phyloP scores from a whole-genome alignment of 352 stramenopile species.

The Phytopythium chamaehyphon region DNA sequence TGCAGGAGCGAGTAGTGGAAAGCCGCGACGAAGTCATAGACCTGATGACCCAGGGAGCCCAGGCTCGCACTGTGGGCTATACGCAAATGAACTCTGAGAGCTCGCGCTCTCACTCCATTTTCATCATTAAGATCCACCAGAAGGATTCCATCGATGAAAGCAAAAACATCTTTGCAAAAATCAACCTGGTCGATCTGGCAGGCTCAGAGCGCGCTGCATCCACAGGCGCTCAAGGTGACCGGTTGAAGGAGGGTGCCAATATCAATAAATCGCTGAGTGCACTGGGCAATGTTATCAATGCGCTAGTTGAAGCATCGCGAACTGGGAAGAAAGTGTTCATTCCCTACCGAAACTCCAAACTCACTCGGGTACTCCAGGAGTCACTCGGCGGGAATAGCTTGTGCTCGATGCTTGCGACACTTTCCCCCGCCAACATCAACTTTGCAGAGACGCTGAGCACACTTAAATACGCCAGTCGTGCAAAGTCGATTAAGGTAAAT shows the following conservation, averaged over 20 bases:
- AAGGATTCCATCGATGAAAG: conserved; percentile 82
- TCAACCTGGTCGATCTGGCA: conserved; percentile 94
- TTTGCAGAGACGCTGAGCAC: conserved; percentile 94
- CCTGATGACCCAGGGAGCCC: conserved; percentile 66
- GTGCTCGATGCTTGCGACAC: conserved; percentile 95
- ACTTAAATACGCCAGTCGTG: conserved; percentile 93
- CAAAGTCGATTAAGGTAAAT: conserved; percentile 94
- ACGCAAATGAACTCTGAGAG: conserved; percentile 94
- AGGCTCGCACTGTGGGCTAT: conserved; percentile 67
- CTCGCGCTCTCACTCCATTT: conserved; percentile 94
- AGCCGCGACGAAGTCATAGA: conserved; percentile 83
- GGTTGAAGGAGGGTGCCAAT: conserved; percentile 91
- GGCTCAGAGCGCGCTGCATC: conserved; percentile 89
- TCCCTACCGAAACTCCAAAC: conserved; percentile 92
- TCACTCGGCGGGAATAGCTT: conserved; percentile 91
- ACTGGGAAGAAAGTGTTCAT: conserved; percentile 89
- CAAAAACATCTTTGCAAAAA: conserved; percentile 90
- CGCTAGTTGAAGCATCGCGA: conserved; percentile 79
- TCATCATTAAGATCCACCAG: conserved; percentile 94
- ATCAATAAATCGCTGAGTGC: conserved; percentile 94
- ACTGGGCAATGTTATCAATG: conserved; percentile 93
- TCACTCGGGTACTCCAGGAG: conserved; percentile 92
- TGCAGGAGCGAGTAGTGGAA: conserved; percentile 87
- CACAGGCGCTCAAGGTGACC: conserved; percentile 87
- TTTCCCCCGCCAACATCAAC: conserved; percentile 94